Conservation (phyloP, 495 filamentous ascomycete species). For the Podospora sp. region DNA sequence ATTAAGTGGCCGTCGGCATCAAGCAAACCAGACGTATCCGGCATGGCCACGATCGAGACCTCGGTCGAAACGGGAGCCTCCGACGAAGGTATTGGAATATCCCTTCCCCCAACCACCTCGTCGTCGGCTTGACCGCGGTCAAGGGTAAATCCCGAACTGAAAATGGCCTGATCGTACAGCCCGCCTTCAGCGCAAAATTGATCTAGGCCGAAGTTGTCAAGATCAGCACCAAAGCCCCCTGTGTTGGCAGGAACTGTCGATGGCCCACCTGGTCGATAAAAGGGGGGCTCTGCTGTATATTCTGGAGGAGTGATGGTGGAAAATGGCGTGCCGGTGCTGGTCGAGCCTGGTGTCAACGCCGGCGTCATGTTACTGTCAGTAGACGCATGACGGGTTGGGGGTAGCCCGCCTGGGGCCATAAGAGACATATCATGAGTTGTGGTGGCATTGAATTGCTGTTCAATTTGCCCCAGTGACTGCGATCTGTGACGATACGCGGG, state of each 20-base stretch:
- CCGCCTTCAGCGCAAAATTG: neutral
- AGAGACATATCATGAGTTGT: too few species aligned
- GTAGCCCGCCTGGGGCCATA: too few species aligned
- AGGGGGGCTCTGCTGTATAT: neutral
- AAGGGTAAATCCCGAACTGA: too few species aligned
- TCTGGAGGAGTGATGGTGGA: slow-evolving; percentile 21
- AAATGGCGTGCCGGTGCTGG: slow-evolving; percentile 23
- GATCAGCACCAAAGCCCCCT: neutral
- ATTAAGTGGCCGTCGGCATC: neutral
- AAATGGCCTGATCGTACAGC: neutral
- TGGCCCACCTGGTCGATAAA: neutral
- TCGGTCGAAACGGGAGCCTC: neutral
- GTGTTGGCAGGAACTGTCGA: neutral
- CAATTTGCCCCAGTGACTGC: neutral
- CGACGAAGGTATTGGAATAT: neutral
- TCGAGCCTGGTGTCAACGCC: slow-evolving; percentile 33
- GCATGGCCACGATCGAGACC: too few species aligned
- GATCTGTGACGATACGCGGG: neutral
- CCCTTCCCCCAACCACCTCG: neutral
- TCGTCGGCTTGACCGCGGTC: too few species aligned
- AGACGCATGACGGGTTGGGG: slow-evolving; percentile 13
- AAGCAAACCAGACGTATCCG: neutral
- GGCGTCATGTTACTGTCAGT: slow-evolving; percentile 22
- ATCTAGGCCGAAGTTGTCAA: neutral
- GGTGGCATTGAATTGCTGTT: neutral